phyloP scores from a whole-genome alignment of 2,329 filamentous ascomycete species.

The Reticulascus tulasneorum region DNA sequence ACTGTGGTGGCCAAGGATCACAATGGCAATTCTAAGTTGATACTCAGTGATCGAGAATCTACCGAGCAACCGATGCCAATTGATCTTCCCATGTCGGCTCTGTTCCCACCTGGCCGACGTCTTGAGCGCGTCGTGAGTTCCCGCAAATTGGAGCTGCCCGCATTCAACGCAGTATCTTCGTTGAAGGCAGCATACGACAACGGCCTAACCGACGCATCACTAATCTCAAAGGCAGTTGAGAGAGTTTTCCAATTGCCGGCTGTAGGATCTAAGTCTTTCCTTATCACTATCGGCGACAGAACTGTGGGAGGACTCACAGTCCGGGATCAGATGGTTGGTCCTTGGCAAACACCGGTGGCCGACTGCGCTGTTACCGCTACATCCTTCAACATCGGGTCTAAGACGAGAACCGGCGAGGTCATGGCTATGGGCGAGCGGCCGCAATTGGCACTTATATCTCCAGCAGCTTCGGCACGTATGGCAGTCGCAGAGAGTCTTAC shows the following conservation, averaged over 20 bases:
- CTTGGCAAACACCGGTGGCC: conserved; percentile 91
- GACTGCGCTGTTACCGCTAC: conserved; percentile 92
- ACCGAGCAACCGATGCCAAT: conserved; percentile 73
- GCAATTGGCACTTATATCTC: conserved; percentile 81
- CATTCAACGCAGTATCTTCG: conserved; percentile 66
- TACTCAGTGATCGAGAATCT: conserved; percentile 78
- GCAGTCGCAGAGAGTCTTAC: conserved; percentile 89
- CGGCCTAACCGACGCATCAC: conserved; percentile 46
- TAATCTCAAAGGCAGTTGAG: conserved; percentile 65
- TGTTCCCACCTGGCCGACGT: conserved; percentile 86
- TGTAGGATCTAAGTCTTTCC: conserved; percentile 94
- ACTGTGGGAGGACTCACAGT: conserved; percentile 85
- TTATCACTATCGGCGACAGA: conserved; percentile 94
- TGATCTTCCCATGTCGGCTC: conserved; percentile 80
- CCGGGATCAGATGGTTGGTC: conserved; percentile 92
- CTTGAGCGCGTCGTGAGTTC: conserved; percentile 72
- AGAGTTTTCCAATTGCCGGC: conserved; percentile 80
- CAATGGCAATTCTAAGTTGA: conserved; percentile 64
- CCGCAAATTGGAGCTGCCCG: conserved; percentile 60
- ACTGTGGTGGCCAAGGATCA: conserved; percentile 62
- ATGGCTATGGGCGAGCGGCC: conserved; percentile 97
- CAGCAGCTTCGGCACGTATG: conserved; percentile 91
- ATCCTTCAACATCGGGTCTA: conserved; percentile 62
- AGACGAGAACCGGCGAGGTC: conserved; percentile 80
- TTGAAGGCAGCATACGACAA: conserved; percentile 62